A percentile compares a stretch with the other conserved stretches of the same genome.
phyloP scores from a whole-genome alignment of 192 early-diverging fungal genomes.

The Backusella westeae region DNA sequence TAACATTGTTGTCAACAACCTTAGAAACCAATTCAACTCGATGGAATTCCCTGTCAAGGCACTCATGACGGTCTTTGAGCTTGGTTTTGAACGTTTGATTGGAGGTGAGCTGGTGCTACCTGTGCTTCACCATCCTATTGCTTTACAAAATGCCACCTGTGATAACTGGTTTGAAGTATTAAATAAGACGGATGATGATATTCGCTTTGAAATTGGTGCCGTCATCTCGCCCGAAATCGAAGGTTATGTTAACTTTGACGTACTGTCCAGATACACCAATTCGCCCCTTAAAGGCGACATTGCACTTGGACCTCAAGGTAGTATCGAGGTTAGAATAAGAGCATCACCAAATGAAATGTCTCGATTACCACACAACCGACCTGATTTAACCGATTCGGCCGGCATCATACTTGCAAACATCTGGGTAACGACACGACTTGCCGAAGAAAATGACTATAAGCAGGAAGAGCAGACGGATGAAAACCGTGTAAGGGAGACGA shows the following conservation, averaged over 20 bases:
- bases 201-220: conserved; percentile 73
- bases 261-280: conserved; percentile 79
- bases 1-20: conserved; percentile 59
- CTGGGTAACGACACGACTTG: conserved; percentile 58
- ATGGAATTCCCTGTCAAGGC: conserved; percentile 51
- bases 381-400: conserved; percentile 55
- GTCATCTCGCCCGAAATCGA: conserved; percentile 60
- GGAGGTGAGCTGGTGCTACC: conserved; percentile 71
- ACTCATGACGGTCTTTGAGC: conserved; percentile 66
- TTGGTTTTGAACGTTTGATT: conserved; percentile 69
- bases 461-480: background rate
- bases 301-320: conserved; percentile 60
- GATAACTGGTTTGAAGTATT: conserved; percentile 83
- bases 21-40: conserved; percentile 62
- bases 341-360: conserved; percentile 62
- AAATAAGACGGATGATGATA: conserved; percentile 75
- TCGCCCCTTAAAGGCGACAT: conserved; percentile 71
- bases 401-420: conserved; percentile 69
- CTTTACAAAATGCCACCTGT: conserved; percentile 53
- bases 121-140: conserved; percentile 64
- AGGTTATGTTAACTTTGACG: conserved; percentile 63
- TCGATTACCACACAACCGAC: conserved; percentile 53
- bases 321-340: conserved; percentile 67
- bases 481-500: conserved; percentile 53
- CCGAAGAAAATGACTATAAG: conserved; percentile 35